Base-by-base conservation (phyloP, 2,329 filamentous ascomycete species). In the Apiospora arundinis region DNA sequence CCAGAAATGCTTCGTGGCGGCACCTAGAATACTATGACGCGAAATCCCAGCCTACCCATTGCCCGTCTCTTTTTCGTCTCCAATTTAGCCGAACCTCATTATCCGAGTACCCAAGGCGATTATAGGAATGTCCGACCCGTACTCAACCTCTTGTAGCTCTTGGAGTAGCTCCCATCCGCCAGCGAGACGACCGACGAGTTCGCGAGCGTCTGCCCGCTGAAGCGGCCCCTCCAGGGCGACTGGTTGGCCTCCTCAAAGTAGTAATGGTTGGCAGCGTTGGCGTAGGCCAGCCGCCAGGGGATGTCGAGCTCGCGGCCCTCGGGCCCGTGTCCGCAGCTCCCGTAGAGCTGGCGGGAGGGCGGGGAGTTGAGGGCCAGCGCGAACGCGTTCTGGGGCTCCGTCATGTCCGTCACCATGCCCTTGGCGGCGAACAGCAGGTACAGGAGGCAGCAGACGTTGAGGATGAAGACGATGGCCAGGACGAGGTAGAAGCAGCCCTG, bases 361-460 rank as follows among this genome's bases (percentile, higher is more conserved):
- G 84, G 82, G 69, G 82, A 83, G 77, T 94, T 94, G 69, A 95
- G 84, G 1, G 92, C 91, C 0, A 95, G 81, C 0, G 90, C 85
- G 76, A 95, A 95, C 2, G 95, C 82, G 77, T 95, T 95, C 70
- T 92, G 89, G 0, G 93, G 92, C 76, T 95, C 93, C 0, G 91
- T 93, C 77, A 92, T 95, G 81, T 95, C 93, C 0, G 92, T 95
- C 9, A 95, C 89, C 28, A 93, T 86, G 0, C 89, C 88, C 0
- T 83, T 83, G 7, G 83, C 78, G 74, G 87, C 84, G 66, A 88
- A 77, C 68, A 92, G 79, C 73, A 92, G 85, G 80, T 94, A 94
- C 2, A 83, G 76, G 0, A 94, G 82, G 71, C 92, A 92, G 49
- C 91, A 82, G 37, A 91, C 72, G 78, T 93, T 95, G 75, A 92